Evolutionary conservation across 2,329 filamentous ascomycete species (phyloP).

Genomic region (Cladosporium sp.): DNA sequence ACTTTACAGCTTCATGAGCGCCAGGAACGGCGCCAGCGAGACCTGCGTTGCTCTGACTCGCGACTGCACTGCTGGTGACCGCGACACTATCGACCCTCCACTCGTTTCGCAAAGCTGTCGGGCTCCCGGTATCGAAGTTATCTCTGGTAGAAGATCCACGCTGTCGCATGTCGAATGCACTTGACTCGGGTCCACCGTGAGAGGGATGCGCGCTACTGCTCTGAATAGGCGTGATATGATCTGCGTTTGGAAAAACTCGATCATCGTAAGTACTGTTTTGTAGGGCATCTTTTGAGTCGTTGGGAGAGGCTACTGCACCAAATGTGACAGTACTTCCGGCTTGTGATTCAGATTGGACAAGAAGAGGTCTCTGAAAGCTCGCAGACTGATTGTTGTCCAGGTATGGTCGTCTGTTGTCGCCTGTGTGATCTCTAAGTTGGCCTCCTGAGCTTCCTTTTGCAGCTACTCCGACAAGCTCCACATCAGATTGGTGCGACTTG

Average conservation of each 20-base stretch:
- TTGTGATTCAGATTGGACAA: constrained; percentile 13
- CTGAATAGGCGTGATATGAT: constrained; percentile 3
- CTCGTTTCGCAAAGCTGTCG: neutral
- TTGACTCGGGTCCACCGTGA: neutral
- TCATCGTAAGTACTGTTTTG: neutral
- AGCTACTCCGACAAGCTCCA: constrained; percentile 2
- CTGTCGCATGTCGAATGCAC: neutral
- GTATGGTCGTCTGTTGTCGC: neutral
- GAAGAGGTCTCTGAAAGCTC: constrained; percentile 11
- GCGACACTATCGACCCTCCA: neutral
- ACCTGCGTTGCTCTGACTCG: constrained; percentile 4
- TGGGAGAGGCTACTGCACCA: neutral
- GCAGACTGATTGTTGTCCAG: constrained; percentile 9
- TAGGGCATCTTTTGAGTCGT: neutral
- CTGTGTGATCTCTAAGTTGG: neutral
- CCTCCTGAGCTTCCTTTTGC: neutral
- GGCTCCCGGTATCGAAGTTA: neutral
- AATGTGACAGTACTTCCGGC: constrained; percentile 11
- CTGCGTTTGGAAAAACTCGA: neutral
- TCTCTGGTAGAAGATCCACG: neutral
- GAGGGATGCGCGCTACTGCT: neutral
- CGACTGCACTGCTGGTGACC: neutral
- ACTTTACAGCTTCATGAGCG: constrained; percentile 6
- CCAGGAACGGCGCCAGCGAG: constrained; percentile 8
- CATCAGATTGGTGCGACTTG: constrained; percentile 8